Conservation (phyloP, 2,329 filamentous ascomycete species). For the Sporothrix globosa region DNA sequence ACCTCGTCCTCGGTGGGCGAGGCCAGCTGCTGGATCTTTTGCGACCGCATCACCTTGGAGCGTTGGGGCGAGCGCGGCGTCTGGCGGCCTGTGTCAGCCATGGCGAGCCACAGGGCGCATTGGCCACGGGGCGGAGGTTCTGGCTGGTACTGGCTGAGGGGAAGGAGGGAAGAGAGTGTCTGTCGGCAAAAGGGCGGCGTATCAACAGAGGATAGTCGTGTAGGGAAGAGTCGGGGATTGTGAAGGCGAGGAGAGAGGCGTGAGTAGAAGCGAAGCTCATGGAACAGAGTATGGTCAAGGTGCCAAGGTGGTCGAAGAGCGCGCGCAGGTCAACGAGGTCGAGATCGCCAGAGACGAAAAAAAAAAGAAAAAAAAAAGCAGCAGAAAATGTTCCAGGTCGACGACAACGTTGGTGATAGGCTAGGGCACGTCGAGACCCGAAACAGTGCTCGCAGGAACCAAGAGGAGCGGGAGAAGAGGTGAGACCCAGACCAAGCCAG, state of each 20-base stretch:
- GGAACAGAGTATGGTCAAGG: background rate
- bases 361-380: background rate
- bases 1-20: constrained; percentile 42
- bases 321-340: too few relatives aligned
- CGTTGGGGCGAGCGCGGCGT: constrained; percentile 46
- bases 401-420: constrained; percentile 8
- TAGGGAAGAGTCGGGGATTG: background rate
- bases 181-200: constrained; percentile 3
- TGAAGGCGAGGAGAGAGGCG: background rate
- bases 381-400: background rate
- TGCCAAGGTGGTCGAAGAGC: background rate
- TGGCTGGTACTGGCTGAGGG: background rate
- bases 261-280: background rate
- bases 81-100: constrained; percentile 50
- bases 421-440: constrained; percentile 16
- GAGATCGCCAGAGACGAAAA: background rate
- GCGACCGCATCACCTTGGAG: constrained; percentile 55
- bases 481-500: constrained; percentile 19
- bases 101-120: constrained; percentile 43
- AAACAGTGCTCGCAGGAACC: constrained; percentile 13
- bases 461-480: constrained; percentile 2
- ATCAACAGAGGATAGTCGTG: constrained; percentile 18
- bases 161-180: background rate
- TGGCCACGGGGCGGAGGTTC: constrained; percentile 31
- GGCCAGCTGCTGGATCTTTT: constrained; percentile 51